Base-by-base conservation (phyloP, 306 rosid genomes). In the Acmispon strigosus region DNA sequence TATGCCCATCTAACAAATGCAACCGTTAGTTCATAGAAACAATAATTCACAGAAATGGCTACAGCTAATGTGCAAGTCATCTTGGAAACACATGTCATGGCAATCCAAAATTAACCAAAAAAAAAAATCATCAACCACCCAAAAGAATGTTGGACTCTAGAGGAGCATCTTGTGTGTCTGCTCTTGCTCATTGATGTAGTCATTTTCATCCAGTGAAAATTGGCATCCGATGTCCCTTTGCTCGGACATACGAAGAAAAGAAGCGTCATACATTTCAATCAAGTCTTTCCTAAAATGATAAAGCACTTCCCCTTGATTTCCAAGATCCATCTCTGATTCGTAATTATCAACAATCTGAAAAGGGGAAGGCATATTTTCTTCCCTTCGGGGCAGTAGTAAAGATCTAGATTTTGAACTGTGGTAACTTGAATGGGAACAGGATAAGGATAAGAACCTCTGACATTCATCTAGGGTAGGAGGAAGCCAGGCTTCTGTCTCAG, bases 401-500 rank as follows among this genome's bases (percentile, higher is more conserved):
- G 66, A 57, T 52, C 49, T 76, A 62, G 69, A 49, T 52, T 66
- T 32, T 78, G 89, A 41, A 60, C 57, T 44, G 47, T 8, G 78
- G 74, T 57, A 65, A 43, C 81, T 83, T 19, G 56, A 42, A 24
- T 62, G 81, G 72, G 74, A 78, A 62, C 69, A 17, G 50, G 73
- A 57, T 49, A 76, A 78, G 37, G 88, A 76, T 61, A 71, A 52
- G 48, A 45, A 68, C 60, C 67, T 55, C 53, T 55, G 65, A 42
- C 83, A 81, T 48, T 86, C 62, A 56, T 70, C 66, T 0, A 62
- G 64, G 51, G 78, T 66, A 37, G 91, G 81, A 29, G 83, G 53
- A 68, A 72, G 47, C 70, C 85, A 65, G 80, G 81, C 66, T 76
- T 86, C 81, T 6, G 63, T 24, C 66, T 42, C 58, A 73, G 72